Base-by-base conservation (phyloP, 1,139 yeast species). In the Taiozyma sp. region DNA sequence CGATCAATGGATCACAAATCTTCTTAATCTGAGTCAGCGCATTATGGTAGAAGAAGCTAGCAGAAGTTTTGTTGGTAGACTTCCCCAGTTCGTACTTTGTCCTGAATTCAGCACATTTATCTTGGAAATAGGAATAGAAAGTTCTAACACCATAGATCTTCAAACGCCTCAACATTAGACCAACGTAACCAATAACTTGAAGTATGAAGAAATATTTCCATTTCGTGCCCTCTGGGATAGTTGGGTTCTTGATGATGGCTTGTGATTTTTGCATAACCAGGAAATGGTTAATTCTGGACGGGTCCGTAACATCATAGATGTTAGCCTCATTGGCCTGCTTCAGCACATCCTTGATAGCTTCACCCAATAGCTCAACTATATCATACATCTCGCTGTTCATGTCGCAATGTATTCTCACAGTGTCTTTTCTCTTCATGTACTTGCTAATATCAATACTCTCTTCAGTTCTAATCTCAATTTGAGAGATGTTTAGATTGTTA, bases 401-500 rank as follows among this genome's bases (percentile, higher is more conserved):
- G 1, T 72, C 77, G 8, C 88, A 82, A 9, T 77, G 75, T 8
- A 87, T 69, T 61, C 85, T 76, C 30, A 80, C 84, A 12, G 87
- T 74, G 27, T 74, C 77, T 54, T 88, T 86, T n/a, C 73, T 70
- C 62, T 89, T 91, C 75, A 92, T 83, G 63, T 92, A 90, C 61
- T 78, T 82, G 16, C 75, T 72, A n/a, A 91, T 87, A 65, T 95
- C 98, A 29, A 82, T 75, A 59, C 95, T 86, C 45, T 80, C 80
- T 63, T 95, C 99, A 0, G 97, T 88, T 54, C 98, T 72, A 23
- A 92, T 82, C 65, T 92, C 98, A 42, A 92, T 83, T 51, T 78
- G 78, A 0, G 97, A 84, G 2, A 95, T 87, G 46, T 70, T 70
- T 54, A 95, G 70, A 60, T 89, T 89, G 51, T 81, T 78, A 2